Conservation (phyloP, 2,329 filamentous ascomycete genomes). For the Xylaria sp. region DNA sequence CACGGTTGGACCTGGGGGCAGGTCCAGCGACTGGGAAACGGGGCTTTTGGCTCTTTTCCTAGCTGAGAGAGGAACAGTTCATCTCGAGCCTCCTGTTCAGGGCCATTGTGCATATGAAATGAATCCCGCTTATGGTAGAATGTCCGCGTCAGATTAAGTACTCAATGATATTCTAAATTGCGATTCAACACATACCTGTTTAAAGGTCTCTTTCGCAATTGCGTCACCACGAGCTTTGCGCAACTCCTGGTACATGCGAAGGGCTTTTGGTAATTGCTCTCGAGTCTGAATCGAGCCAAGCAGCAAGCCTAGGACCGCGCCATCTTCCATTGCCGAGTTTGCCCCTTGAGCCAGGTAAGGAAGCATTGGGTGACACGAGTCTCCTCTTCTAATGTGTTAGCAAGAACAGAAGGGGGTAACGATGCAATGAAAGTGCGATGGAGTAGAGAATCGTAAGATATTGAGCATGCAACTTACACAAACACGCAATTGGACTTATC, state of each 20-base stretch:
- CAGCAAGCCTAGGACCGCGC: constrained; percentile 70
- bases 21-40: constrained; percentile 73
- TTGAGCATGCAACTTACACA: constrained; percentile 52
- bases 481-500: constrained; percentile 60
- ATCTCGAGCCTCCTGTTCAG: constrained; percentile 68
- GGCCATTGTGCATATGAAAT: constrained; percentile 65
- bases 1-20: constrained; percentile 72
- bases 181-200: constrained; percentile 47
- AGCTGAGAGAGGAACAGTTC: constrained; percentile 66
- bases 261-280: constrained; percentile 58
- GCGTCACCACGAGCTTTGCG: constrained; percentile 61
- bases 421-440: constrained; percentile 42
- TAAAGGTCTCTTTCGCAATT: constrained; percentile 72
- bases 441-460: no score
- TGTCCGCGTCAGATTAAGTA: constrained; percentile 1
- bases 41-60: constrained; percentile 60
- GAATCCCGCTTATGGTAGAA: constrained; percentile 55
- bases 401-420: constrained; percentile 34
- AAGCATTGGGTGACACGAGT: constrained; percentile 73
- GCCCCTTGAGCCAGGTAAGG: constrained; percentile 74
- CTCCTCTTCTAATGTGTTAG: constrained; percentile 55
- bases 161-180: neutral
- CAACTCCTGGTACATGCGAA: constrained; percentile 58
- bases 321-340: constrained; percentile 75
- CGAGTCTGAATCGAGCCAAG: constrained; percentile 62